Base-by-base conservation (phyloP, 768 basidiomycete genomes). In the Dacryopinax spathularia region DNA sequence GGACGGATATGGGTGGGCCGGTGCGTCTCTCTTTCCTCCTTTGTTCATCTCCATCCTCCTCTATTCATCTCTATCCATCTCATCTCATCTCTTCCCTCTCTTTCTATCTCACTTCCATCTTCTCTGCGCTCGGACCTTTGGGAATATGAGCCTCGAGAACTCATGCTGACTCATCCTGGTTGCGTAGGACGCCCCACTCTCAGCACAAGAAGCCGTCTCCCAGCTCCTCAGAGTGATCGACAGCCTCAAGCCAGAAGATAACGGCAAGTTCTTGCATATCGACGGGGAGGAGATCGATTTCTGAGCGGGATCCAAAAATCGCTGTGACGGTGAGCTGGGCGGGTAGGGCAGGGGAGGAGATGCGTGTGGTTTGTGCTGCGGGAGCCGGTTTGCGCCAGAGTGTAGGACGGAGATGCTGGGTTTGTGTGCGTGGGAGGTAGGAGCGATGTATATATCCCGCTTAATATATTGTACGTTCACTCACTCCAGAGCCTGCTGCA, bases 1-100 rank as follows among this genome's bases (percentile, higher is more conserved):
- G 48, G 48, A 56, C 48, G 18, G 48, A 56, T 20, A 56, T 56
- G 48, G 48, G 48, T 18, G 48, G 48, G 29, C 48, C 48, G 48
- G 48, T 56, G 48, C 22, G 48, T 44, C 9, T 44, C 43, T 22
- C 10, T 56, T 29, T 56, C 48, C 48, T n/a, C 12, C 29, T 56
- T 56, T 20, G 25, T n/a, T n/a, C n/a, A 37, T 37, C 36, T 10
- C n/a, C 36, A 37, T 29, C 25, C 48, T 6, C n/a, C 7, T 44
- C 43, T 13, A 27, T 29, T 29, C 48, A 56, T 6, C 3, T 31
- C 48, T 29, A 56, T 5, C 13, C n/a, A 12, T n/a, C 10, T 37
- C 10, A 10, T n/a, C 36, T 10, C n/a, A 37, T n/a, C 36, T n/a
- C 10, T 37, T 37, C 36, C 36, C 12, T 37, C 36, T 37, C n/a